Conservation (phyloP, 2,329 filamentous ascomycete genomes). For the Cryphonectria japonica region DNA sequence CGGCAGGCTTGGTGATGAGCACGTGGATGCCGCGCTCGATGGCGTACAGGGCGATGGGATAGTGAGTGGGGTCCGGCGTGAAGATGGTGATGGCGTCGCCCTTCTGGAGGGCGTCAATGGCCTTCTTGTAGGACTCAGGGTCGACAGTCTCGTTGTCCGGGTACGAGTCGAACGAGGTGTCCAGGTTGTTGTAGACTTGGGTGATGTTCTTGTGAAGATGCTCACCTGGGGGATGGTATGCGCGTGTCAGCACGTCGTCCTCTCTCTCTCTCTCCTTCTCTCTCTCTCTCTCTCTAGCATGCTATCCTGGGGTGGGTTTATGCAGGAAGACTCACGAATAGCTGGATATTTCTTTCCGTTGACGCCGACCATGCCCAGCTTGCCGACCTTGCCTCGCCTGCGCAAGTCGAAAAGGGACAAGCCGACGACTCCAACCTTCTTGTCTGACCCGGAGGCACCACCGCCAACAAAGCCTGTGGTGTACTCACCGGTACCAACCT, state of each 20-base stretch:
- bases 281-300: not conserved
- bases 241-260: conserved; percentile 50
- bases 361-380: conserved; percentile 86
- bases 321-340: conserved; percentile 66
- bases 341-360: conserved; percentile 89
- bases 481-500: conserved; percentile 94
- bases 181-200: conserved; percentile 84
- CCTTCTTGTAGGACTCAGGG: conserved; percentile 82
- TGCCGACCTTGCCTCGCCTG: conserved; percentile 83
- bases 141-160: conserved; percentile 75
- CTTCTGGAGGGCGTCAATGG: conserved; percentile 79
- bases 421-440: conserved; percentile 93
- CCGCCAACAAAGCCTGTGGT: conserved; percentile 92
- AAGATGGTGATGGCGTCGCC: conserved; percentile 95
- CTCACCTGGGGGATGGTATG: conserved; percentile 69
- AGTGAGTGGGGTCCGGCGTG: conserved; percentile 92
- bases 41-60: conserved; percentile 88
- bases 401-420: conserved; percentile 88
- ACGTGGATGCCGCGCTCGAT: conserved; percentile 89
- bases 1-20: conserved; percentile 90
- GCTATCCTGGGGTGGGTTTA: not conserved
- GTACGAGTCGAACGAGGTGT: conserved; percentile 83
- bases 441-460: conserved; percentile 84
- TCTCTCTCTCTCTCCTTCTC: not conserved
- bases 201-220: conserved; percentile 88